Evolutionary conservation across 495 filamentous ascomycete species (phyloP), one percentile per base, ranked within the genome.

Genomic region (Neurospora africana): DNA sequence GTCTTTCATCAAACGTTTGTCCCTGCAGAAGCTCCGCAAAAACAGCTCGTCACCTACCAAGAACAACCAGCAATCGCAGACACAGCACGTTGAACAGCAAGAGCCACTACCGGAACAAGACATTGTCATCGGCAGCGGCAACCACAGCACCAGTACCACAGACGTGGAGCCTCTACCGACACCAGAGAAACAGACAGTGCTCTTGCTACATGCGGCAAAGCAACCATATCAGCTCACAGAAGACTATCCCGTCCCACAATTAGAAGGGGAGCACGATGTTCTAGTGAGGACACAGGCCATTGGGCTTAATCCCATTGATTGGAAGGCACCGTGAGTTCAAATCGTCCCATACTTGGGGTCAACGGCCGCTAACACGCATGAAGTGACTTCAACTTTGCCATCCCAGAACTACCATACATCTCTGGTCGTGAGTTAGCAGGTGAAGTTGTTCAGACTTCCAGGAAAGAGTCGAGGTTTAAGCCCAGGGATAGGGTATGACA

Each of bases 281-380:
- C 81, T 91, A 5, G 83, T 90, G 69, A 83, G 85, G 76, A 82
- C 87, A 73, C 73, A 84, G 39, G 87, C 86, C 10, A 86, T 91
- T 79, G 90, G 90, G 4, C 79, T 92, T 69, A 92, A 91, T 78
- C 90, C 89, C 4, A 86, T 91, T 68, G 90, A 92, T 77, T 92
- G 90, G 90, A 92, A 92, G 81, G 87, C 84, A 75, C 88, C 88
- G 89, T 90, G 83, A 40, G 84, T 84, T 47, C 39, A 15, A 27
- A 33, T 37, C 15, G 6, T 23, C 0, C 30, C 27, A 38, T 4
- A 10, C 33, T 69, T 68, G 71, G 68, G 70, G 40, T 13, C 7
- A 23, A 10, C 10, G n/a, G 5, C 27, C 5, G 9, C 8, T 5
- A 37, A 78, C 27, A 9, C 6, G 19, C 23, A 17, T 61, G 6